phyloP scores from a whole-genome alignment of 176 grass and related monocot genomes.

The Musa itinerans region DNA sequence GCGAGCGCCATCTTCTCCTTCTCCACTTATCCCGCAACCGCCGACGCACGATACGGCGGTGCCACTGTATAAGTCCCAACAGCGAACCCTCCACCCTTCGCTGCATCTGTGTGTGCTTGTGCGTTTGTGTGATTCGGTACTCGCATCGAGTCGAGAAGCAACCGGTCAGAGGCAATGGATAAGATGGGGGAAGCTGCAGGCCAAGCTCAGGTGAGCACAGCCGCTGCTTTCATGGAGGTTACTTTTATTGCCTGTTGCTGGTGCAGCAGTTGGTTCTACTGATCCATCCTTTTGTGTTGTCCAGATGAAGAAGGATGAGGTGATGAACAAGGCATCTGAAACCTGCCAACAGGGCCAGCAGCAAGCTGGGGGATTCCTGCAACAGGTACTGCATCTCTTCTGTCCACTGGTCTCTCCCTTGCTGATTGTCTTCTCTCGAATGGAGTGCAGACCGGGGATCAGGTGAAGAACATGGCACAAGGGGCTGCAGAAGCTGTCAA shows the following conservation, averaged over 20 bases:
- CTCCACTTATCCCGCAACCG: no score
- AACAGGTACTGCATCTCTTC: background rate
- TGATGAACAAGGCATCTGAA: background rate
- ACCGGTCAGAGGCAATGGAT: background rate
- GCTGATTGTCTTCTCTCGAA: no score
- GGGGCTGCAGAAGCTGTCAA: background rate
- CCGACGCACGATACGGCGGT: no score
- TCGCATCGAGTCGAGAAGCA: no score
- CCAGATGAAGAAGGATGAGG: constrained; percentile 3
- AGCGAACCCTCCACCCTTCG: background rate
- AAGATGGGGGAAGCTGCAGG: background rate
- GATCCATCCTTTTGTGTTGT: background rate
- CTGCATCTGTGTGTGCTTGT: background rate
- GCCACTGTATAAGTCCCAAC: no score
- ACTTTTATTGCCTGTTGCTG: background rate
- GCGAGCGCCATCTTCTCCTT: no score
- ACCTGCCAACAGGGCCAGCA: background rate
- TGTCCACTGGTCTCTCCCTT: no score
- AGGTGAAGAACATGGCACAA: background rate
- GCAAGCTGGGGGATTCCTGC: background rate
- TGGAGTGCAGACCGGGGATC: background rate
- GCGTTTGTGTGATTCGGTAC: no score
- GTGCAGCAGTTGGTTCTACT: background rate
- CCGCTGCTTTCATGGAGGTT: no score
- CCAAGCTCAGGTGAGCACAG: constrained; percentile 7